A percentile compares a stretch with the other conserved stretches of the same genome.
phyloP scores from a whole-genome alignment of 1,139 yeast species.

The Zhuliangozyma blackwelliae region DNA sequence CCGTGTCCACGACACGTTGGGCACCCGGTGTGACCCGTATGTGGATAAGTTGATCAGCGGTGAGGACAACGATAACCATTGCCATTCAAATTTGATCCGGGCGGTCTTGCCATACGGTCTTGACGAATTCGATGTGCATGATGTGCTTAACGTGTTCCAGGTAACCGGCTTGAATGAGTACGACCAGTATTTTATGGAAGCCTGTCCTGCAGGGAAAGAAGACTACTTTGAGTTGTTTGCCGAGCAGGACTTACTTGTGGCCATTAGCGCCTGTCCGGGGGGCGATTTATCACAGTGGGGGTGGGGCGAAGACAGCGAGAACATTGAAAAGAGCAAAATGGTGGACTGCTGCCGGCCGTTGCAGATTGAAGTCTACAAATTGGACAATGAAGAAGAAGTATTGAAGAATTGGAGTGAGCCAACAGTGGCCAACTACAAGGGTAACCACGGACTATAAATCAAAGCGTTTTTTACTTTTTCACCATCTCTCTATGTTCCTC shows the following conservation, averaged over 20 bases:
- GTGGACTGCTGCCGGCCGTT: constrained; percentile 60
- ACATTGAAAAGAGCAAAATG: constrained; percentile 47
- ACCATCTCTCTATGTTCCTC: too few relatives aligned
- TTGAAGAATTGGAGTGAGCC: constrained; percentile 52
- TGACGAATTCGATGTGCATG: constrained; percentile 64
- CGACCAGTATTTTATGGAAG: constrained; percentile 68
- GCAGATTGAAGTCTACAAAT: constrained; percentile 54
- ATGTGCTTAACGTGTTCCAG: constrained; percentile 65
- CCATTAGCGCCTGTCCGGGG: constrained; percentile 68
- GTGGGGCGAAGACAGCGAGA: constrained; percentile 57
- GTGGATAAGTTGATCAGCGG: constrained; percentile 62
- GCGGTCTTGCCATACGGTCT: constrained; percentile 58
- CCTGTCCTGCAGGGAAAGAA: constrained; percentile 55
- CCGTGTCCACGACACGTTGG: constrained; percentile 61
- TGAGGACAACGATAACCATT: constrained; percentile 61
- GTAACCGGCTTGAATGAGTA: constrained; percentile 62
- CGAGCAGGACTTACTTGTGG: constrained; percentile 60
- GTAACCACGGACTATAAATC: constrained; percentile 51
- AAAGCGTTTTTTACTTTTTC: constrained; percentile 12
- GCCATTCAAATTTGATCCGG: constrained; percentile 60
- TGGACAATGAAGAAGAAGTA: constrained; percentile 40
- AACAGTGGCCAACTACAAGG: constrained; percentile 46
- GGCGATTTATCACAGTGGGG: constrained; percentile 69
- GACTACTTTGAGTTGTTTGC: constrained; percentile 68
- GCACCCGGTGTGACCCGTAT: constrained; percentile 68